Evolutionary conservation across 2,329 filamentous ascomycete genomes (phyloP).

Genomic region (Rasamsonia emersonii): DNA sequence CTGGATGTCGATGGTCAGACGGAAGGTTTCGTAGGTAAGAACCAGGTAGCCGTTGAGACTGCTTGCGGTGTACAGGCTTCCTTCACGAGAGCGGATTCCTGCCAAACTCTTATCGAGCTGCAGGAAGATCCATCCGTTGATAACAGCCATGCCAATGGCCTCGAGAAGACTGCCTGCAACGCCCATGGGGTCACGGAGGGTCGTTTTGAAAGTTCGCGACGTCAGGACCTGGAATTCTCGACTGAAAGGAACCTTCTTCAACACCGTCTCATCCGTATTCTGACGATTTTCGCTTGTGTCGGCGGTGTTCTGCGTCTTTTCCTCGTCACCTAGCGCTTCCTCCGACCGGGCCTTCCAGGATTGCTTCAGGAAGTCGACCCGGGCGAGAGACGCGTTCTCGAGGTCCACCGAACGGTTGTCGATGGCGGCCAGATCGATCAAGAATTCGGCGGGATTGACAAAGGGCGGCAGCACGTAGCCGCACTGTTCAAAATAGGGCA

Average conservation of each 20-base stretch:
- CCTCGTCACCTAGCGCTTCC: conserved; percentile 3
- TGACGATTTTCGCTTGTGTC: background rate
- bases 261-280: conserved; percentile 5
- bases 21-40: conserved; percentile 66
- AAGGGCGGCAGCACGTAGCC: conserved; percentile 59
- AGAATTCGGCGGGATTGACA: conserved; percentile 68
- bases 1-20: conserved; percentile 64
- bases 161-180: conserved; percentile 63
- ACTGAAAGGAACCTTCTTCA: conserved; percentile 47
- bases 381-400: conserved; percentile 50
- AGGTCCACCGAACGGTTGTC: conserved; percentile 62
- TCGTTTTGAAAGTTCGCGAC: conserved; percentile 60
- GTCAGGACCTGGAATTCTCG: conserved; percentile 61
- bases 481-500: conserved; percentile 55
- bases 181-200: conserved; percentile 67
- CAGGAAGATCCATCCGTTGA: conserved; percentile 66
- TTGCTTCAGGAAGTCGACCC: conserved; percentile 53
- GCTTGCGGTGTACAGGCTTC: conserved; percentile 62
- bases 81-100: conserved; percentile 65
- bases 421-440: conserved; percentile 66
- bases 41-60: conserved; percentile 69
- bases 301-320: conserved; percentile 3
- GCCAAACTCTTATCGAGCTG: conserved; percentile 56
- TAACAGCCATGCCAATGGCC: conserved; percentile 60
- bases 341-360: conserved; percentile 44